Evolutionary conservation across 2,329 filamentous ascomycete species (phyloP), one percentile per base, ranked within the genome.

Genomic region (Ceratocystis papillata): DNA sequence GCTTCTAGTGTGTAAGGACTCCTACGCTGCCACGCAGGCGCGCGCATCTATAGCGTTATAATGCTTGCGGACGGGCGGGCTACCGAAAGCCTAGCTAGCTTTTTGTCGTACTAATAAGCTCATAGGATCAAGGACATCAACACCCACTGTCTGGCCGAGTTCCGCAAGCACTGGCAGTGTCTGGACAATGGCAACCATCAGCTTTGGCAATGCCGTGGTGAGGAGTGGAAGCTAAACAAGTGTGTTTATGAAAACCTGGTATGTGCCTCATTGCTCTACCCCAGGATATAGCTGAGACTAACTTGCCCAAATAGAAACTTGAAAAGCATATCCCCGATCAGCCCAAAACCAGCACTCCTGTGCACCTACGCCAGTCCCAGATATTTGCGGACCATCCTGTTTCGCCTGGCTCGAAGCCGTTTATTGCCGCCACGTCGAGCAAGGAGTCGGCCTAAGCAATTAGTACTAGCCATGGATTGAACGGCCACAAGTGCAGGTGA

Each of bases 121-220:
- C 22, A 30, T 61, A 96, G 91, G 68, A 83, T 99, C 75, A 88
- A 93, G 73, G 94, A 99, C 76, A 87, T 99, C 79, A 97, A 96
- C 82, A 93, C 90, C 77, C 85, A 90, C 80, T 99, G 94, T 78
- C 80, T 99, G 66, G 82, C 87, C 69, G 84, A 96, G 77, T 99
- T 99, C 82, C 87, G 90, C 72, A 83, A 84, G 73, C 94, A 99
- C 80, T 99, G 92, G 91, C 82, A 90, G 73, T 99, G 94, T 74
- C 83, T 99, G 67, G 94, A 99, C 74, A 87, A 96, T 79, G 92
- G 95, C 80, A 99, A 99, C 81, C 94, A 99, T 74, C 90, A 96
- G 78, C 80, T 97, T 68, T 99, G 90, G 88, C 90, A 97, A 74
- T 99, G 94, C 80, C 85, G 94, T 72, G 86, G 86, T 73, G 81